These are phyloP conservation scores for Barbatosphaeria neglecta DNA, from an alignment of 495 filamentous ascomycete species.

Conservation along the genomic window DNA sequence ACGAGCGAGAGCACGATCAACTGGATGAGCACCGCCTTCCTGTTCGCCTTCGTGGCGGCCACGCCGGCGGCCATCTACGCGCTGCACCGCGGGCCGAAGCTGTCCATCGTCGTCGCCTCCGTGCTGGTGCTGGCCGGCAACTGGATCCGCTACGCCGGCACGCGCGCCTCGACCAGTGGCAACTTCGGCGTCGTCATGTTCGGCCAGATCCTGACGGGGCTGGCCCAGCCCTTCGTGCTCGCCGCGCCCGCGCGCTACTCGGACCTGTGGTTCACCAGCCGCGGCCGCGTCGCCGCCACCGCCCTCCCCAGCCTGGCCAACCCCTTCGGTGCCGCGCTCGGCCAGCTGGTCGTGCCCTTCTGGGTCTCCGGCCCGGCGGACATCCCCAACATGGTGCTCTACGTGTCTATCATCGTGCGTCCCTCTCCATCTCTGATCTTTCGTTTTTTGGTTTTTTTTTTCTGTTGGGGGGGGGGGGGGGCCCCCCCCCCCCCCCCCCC, in stretches of 20 bases:
- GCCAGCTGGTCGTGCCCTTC: slow-evolving; percentile 72
- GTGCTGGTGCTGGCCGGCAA: slow-evolving; percentile 69
- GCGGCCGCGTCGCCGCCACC: slow-evolving; percentile 76
- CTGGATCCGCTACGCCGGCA: slow-evolving; percentile 86
- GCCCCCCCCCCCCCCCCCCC: no score
- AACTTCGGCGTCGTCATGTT: slow-evolving; percentile 72
- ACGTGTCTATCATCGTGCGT: slow-evolving; percentile 72
- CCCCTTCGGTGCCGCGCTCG: slow-evolving; percentile 77
- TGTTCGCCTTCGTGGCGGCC: slow-evolving; percentile 70
- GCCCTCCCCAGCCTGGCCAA: slow-evolving; percentile 77
- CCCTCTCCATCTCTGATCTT: neutral
- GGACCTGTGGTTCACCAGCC: slow-evolving; percentile 86
- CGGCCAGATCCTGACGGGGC: slow-evolving; percentile 84
- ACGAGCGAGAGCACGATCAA: slow-evolving; percentile 72
- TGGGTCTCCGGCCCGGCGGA: slow-evolving; percentile 51
- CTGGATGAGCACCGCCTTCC: slow-evolving; percentile 78
- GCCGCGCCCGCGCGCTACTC: slow-evolving; percentile 83
- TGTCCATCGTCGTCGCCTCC: slow-evolving; percentile 61
- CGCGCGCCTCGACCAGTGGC: slow-evolving; percentile 41
- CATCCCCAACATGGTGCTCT: slow-evolving; percentile 74
- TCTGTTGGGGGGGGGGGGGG: no score
- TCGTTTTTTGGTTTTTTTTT: neutral
- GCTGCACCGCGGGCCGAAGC: slow-evolving; percentile 69
- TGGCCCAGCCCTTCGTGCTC: slow-evolving; percentile 87
- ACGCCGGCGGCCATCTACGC: slow-evolving; percentile 67